Percentiles rank a stretch among this genome's conserved stretches.
These are phyloP conservation scores for Entomortierella beljakovae DNA, from an alignment of 192 early-diverging fungal species.

Conservation along the genomic window DNA sequence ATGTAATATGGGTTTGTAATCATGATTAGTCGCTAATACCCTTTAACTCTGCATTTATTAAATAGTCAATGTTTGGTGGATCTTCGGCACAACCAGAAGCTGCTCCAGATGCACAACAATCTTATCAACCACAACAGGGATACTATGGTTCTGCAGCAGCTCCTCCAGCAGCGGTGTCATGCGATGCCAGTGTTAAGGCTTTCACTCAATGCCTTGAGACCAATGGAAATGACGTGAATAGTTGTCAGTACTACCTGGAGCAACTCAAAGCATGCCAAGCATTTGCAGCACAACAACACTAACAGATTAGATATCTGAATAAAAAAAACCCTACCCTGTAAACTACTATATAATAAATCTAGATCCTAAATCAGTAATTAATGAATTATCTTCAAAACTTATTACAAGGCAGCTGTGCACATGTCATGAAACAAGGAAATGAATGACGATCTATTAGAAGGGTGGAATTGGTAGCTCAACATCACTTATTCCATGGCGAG, in stretches of 20 bases:
- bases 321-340: background rate
- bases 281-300: constrained; percentile 57
- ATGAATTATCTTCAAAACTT: background rate
- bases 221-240: constrained; percentile 79
- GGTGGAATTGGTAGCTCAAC: too few species aligned
- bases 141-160: constrained; percentile 39
- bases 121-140: constrained; percentile 52
- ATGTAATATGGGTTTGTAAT: constrained; percentile 40
- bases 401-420: too few species aligned
- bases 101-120: constrained; percentile 37
- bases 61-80: constrained; percentile 63
- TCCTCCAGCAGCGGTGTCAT: constrained; percentile 43
- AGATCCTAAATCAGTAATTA: background rate
- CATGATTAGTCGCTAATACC: constrained; percentile 12
- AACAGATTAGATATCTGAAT: background rate
- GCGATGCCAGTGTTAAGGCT: constrained; percentile 81
- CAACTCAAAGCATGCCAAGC: constrained; percentile 79
- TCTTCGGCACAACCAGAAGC: constrained; percentile 48
- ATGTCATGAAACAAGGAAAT: too few species aligned
- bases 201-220: constrained; percentile 89
- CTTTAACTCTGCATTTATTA: constrained; percentile 16
- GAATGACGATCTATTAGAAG: too few species aligned
- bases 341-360: background rate
- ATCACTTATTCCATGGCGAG: too few species aligned
- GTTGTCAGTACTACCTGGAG: constrained; percentile 93